A percentile compares a stretch with the other conserved stretches of the same genome.
Evolutionary conservation across 2,329 filamentous ascomycete species (phyloP).

Genomic region (Chrysoporthe austroafricana): DNA sequence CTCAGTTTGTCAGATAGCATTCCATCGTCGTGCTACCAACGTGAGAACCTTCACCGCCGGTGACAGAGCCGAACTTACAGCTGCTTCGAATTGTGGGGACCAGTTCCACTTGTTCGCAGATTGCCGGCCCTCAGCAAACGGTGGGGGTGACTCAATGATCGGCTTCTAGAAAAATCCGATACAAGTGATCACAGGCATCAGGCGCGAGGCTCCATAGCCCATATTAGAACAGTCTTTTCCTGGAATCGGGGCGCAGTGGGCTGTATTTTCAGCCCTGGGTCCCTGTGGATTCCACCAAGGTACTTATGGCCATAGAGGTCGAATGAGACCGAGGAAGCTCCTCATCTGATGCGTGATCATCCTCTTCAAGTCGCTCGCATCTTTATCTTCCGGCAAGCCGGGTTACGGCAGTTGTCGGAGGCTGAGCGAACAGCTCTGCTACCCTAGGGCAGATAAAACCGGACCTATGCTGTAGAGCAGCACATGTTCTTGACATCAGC

Average conservation of each 20-base stretch:
- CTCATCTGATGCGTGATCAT: background rate
- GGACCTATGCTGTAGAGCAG: background rate
- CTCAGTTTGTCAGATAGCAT: background rate
- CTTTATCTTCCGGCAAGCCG: background rate
- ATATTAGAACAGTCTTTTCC: background rate
- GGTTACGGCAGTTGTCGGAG: background rate
- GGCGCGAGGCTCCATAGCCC: background rate
- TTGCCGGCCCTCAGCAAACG: conserved; percentile 12
- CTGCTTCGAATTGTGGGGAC: background rate
- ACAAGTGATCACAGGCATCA: background rate
- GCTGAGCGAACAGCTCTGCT: background rate
- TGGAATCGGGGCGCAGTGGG: background rate
- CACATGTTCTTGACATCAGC: background rate
- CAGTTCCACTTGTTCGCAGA: conserved; percentile 15
- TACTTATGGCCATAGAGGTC: background rate
- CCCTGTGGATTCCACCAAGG: background rate
- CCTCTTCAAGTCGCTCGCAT: background rate
- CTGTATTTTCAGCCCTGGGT: conserved; percentile 7
- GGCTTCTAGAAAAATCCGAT: conserved; percentile 9
- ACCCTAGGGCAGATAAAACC: background rate
- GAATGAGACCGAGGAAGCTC: background rate
- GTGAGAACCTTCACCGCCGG: background rate
- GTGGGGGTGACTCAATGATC: conserved; percentile 1
- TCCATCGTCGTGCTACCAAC: background rate
- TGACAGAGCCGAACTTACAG: background rate